Base-by-base conservation (phyloP, 345 rosid genomes). In the Sonneratia alba region DNA sequence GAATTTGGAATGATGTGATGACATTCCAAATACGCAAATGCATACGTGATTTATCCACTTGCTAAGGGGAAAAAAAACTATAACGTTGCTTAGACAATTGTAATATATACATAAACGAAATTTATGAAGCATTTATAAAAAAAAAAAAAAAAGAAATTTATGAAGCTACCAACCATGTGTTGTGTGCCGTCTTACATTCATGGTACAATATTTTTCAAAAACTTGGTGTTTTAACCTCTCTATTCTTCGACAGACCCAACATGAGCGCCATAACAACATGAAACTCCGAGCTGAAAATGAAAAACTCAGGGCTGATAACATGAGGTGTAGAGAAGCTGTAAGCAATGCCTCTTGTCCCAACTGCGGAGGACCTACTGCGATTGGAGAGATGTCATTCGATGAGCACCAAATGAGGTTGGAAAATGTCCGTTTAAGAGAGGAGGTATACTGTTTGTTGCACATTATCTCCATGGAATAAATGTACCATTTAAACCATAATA, bases 321-420 rank as follows among this genome's bases (percentile, higher is more conserved):
- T 88, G 84, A 80, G 96, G 75, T 92, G 82, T 67, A 78, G 98
- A 74, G 99, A 92, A 74, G 98, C 99, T 68, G 88, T 95, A 53
- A 78, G 86, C 81, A 95, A 91, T 76, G 87, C 98, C 69, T 87
- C 98, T 1, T 95, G 99, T 75, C 99, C 98, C 53, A 95, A 83
- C 64, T 95, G 99, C 66, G 98, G 99, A 43, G 98, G 99, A 21
- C 97, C 97, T 3, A 92, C 99, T 0, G 87, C 96, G 34, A 77
- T 95, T 14, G 99, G 98, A 42, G 97, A 95, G 69, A 92, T 92
- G 96, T 92, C 99, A 16, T 90, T 88, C 66, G 97, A 90, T 57
- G 99, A 95, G 77, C 99, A 95, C 72, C 97, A 95, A 75, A 73
- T 95, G 51, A 87, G 98, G 32, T 85, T 92, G 37, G 99, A 95